Percentiles rank a stretch among this genome's conserved stretches.
phyloP scores from a whole-genome alignment of 768 basidiomycete species.

The Tulasnella sp. region DNA sequence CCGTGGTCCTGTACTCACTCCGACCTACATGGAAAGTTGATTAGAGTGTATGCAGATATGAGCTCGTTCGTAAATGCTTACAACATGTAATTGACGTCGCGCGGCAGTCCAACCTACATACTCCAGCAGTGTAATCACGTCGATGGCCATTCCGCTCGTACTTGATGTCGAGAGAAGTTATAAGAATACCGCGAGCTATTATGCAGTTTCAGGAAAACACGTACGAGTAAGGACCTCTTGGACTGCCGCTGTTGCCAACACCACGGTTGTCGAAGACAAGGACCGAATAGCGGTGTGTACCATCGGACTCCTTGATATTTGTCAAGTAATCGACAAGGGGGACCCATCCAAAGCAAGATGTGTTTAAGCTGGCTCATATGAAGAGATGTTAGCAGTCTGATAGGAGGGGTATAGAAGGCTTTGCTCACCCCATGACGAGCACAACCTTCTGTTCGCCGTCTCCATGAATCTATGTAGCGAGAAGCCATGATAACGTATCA shows the following conservation, averaged over 20 bases:
- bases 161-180: too few species aligned
- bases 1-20: not conserved
- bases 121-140: constrained; percentile 53
- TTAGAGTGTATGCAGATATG: not conserved
- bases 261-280: constrained; percentile 81
- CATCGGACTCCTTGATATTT: constrained; percentile 19
- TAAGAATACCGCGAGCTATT: too few species aligned
- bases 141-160: constrained; percentile 68
- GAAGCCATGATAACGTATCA: not conserved
- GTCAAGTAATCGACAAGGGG: constrained; percentile 56
- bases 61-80: constrained; percentile 33
- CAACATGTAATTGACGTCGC: constrained; percentile 47
- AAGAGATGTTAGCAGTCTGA: constrained; percentile 11
- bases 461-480: constrained; percentile 60
- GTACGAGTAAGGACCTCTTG: constrained; percentile 67
- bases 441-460: constrained; percentile 50
- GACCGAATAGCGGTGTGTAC: constrained; percentile 37
- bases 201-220: constrained; percentile 20
- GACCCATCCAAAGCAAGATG: constrained; percentile 50
- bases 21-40: constrained; percentile 1
- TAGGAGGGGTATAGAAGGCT: constrained; percentile 1
- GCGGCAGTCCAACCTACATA: constrained; percentile 58
- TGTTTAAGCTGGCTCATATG: constrained; percentile 33
- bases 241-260: constrained; percentile 61
- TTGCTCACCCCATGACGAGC: constrained; percentile 68